These are phyloP conservation scores for Diplodia seriata DNA, from an alignment of 2,329 filamentous ascomycete genomes.

Conservation along the genomic window DNA sequence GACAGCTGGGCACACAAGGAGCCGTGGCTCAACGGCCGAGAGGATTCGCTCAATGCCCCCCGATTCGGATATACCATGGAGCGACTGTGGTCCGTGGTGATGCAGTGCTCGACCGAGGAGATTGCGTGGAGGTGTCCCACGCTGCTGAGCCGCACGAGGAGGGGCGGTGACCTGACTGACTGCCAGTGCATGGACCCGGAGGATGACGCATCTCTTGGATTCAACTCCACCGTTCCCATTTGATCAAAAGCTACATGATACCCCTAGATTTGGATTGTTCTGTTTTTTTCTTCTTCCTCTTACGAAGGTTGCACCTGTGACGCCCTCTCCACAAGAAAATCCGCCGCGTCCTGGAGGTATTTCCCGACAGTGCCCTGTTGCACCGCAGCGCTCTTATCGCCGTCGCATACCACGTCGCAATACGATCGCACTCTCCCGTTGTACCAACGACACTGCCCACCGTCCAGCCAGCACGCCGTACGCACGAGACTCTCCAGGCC, in stretches of 20 bases:
- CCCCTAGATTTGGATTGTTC: neutral
- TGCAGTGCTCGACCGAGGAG: slow-evolving; percentile 41
- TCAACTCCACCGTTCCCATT: slow-evolving; percentile 2
- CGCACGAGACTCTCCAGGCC: neutral
- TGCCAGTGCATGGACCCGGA: slow-evolving; percentile 43
- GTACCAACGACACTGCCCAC: slow-evolving; percentile 10
- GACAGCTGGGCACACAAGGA: slow-evolving; percentile 42
- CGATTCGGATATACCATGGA: slow-evolving; percentile 43
- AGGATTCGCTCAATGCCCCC: slow-evolving; percentile 41
- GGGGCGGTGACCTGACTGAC: slow-evolving; percentile 39
- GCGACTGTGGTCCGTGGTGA: slow-evolving; percentile 42
- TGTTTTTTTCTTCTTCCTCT: neutral
- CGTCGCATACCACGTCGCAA: slow-evolving; percentile 10
- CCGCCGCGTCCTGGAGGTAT: slow-evolving; percentile 6
- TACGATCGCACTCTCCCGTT: neutral
- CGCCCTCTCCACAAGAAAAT: slow-evolving; percentile 11
- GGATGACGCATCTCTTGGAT: neutral
- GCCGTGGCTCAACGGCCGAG: slow-evolving; percentile 37
- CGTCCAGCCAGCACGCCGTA: no score
- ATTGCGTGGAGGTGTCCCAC: slow-evolving; percentile 43
- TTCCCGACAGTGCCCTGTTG: neutral
- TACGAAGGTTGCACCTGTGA: neutral
- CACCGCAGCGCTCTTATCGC: neutral
- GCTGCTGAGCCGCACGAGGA: slow-evolving; percentile 39
- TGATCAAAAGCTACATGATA: slow-evolving; percentile 10